Percentiles rank a stretch among this genome's conserved stretches.
phyloP scores from a whole-genome alignment of 345 rosid species.

The Salix purpurea region DNA sequence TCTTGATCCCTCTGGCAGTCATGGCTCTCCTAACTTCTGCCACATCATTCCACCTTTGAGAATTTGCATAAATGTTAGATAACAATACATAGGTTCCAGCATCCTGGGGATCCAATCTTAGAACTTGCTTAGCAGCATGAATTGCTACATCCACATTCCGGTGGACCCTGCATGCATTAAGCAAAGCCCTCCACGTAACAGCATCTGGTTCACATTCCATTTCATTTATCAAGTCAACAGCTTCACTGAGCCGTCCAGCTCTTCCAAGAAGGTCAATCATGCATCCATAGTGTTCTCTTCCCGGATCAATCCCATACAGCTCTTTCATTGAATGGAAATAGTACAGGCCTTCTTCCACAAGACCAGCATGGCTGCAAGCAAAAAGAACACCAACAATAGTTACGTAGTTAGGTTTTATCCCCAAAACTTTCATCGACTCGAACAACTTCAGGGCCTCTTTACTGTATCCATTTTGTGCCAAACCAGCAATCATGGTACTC shows the following conservation, averaged over 20 bases:
- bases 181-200: conserved; percentile 60
- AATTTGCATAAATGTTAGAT: conserved; percentile 70
- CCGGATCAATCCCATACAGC: conserved; percentile 56
- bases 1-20: conserved; percentile 46
- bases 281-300: conserved; percentile 67
- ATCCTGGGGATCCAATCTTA: conserved; percentile 55
- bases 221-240: conserved; percentile 49
- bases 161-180: conserved; percentile 64
- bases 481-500: conserved; percentile 77
- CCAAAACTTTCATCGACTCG: conserved; percentile 46
- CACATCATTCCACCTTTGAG: conserved; percentile 61
- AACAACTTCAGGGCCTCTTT: conserved; percentile 52
- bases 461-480: conserved; percentile 72
- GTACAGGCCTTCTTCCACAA: conserved; percentile 55
- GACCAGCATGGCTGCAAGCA: conserved; percentile 76
- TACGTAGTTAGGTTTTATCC: conserved; percentile 52
- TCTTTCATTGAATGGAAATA: conserved; percentile 58
- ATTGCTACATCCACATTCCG: conserved; percentile 47
- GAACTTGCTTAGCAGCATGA: conserved; percentile 51
- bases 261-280: conserved; percentile 76
- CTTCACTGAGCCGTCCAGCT: conserved; percentile 63
- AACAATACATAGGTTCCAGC: conserved; percentile 57
- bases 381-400: conserved; percentile 61
- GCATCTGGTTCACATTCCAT: conserved; percentile 63
- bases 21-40: conserved; percentile 42